These are phyloP conservation scores for Salvia splendens DNA, from an alignment of 257 asterid genomes.

Conservation along the genomic window DNA sequence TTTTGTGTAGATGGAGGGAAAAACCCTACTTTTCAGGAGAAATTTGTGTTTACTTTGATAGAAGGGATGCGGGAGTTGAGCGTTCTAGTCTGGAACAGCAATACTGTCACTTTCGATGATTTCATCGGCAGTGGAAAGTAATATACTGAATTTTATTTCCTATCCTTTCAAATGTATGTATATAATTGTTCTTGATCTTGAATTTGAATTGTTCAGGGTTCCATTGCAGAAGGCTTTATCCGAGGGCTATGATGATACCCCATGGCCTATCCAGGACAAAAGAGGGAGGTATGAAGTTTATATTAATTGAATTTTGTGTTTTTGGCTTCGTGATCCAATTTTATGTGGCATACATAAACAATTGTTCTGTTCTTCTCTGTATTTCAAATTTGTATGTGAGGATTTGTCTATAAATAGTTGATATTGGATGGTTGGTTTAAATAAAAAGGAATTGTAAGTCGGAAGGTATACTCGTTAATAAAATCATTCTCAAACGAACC, in stretches of 20 bases:
- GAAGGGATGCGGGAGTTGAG: slow-evolving; percentile 77
- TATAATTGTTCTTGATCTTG: slow-evolving; percentile 11
- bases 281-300: slow-evolving; percentile 61
- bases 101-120: slow-evolving; percentile 72
- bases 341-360: background rate
- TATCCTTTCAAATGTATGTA: background rate
- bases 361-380: background rate
- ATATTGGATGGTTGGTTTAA: background rate
- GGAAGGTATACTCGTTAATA: background rate
- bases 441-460: background rate
- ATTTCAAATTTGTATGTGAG: too few species aligned
- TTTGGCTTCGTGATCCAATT: slow-evolving; percentile 5
- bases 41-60: slow-evolving; percentile 74
- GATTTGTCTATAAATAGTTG: background rate
- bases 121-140: slow-evolving; percentile 92
- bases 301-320: slow-evolving; percentile 4
- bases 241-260: slow-evolving; percentile 72
- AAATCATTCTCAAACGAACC: too few species aligned
- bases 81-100: slow-evolving; percentile 87
- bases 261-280: slow-evolving; percentile 86
- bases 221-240: slow-evolving; percentile 78
- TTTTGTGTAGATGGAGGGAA: slow-evolving; percentile 78
- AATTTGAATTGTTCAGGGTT: slow-evolving; percentile 53
- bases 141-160: slow-evolving; percentile 2
- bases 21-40: slow-evolving; percentile 95